These are phyloP conservation scores for Magnolia sinica DNA, from an alignment of 164 flowering plant species.

Conservation along the genomic window DNA sequence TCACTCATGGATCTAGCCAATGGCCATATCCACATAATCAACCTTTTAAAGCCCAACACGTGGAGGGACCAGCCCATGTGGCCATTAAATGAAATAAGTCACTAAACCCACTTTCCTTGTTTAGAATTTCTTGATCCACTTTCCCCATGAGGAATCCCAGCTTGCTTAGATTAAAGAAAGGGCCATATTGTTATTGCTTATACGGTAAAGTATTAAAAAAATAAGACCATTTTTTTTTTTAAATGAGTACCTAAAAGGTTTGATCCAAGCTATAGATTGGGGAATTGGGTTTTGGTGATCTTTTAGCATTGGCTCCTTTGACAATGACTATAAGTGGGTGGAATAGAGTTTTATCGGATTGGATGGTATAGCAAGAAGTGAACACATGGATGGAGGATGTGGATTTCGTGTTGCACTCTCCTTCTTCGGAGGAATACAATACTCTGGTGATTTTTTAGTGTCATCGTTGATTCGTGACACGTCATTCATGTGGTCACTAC, in stretches of 20 bases:
- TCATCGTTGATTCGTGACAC: too few relatives aligned
- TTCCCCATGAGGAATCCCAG: neutral
- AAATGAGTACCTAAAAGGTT: too few relatives aligned
- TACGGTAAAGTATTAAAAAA: neutral
- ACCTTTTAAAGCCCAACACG: neutral
- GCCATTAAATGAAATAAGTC: neutral
- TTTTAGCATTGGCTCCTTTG: too few relatives aligned
- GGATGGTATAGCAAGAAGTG: too few relatives aligned
- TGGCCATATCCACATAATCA: neutral
- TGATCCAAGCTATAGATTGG: neutral
- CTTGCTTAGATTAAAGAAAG: neutral
- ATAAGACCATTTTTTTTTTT: too few relatives aligned
- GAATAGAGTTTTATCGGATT: neutral
- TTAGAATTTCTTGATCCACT: constrained; percentile 6
- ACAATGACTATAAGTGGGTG: neutral
- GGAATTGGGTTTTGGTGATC: too few relatives aligned
- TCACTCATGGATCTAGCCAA: neutral
- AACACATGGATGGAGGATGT: too few relatives aligned
- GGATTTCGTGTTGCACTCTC: too few relatives aligned
- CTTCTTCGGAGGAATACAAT: too few relatives aligned
- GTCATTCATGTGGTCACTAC: too few relatives aligned
- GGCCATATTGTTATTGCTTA: neutral
- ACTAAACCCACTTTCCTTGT: constrained; percentile 1
- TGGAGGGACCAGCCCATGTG: neutral
- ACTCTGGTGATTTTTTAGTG: too few relatives aligned